A percentile compares a stretch with the other conserved stretches of the same genome.
Evolutionary conservation across 2,329 filamentous ascomycete species (phyloP).

Genomic region (Magnaporthiopsis poae): DNA sequence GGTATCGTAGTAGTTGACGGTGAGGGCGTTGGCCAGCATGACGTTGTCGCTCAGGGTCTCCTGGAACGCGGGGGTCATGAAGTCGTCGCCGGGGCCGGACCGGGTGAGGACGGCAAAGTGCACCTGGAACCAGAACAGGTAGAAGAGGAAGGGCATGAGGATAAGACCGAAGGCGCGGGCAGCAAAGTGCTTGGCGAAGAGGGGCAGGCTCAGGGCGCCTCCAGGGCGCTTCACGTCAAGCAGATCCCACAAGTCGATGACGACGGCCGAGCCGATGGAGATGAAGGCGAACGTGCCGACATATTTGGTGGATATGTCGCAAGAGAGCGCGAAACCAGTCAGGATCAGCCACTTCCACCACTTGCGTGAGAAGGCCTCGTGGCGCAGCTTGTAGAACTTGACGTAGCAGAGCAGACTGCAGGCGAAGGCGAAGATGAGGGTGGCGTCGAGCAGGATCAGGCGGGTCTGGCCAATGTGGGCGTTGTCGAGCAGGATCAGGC

Average conservation of each 20-base stretch:
- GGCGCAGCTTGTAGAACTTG: slow-evolving; percentile 92
- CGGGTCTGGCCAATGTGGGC: slow-evolving; percentile 95
- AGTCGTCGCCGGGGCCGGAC: slow-evolving; percentile 92
- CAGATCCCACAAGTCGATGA: slow-evolving; percentile 91
- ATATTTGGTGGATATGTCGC: slow-evolving; percentile 97
- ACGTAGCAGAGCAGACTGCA: slow-evolving; percentile 89
- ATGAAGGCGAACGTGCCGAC: slow-evolving; percentile 94
- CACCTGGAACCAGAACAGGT: slow-evolving; percentile 99
- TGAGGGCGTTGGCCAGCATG: slow-evolving; percentile 77
- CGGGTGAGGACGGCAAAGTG: slow-evolving; percentile 83
- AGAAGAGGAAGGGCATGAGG: slow-evolving; percentile 88
- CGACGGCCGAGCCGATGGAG: slow-evolving; percentile 86
- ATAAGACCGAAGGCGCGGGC: slow-evolving; percentile 82
- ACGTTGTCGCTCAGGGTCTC: slow-evolving; percentile 91
- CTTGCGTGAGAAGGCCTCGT: slow-evolving; percentile 80
- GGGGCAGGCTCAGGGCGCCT: slow-evolving; percentile 66
- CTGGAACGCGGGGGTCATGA: slow-evolving; percentile 98
- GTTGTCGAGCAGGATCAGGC: slow-evolving; percentile 88
- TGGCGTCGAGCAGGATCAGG: slow-evolving; percentile 87
- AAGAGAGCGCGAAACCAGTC: slow-evolving; percentile 88
- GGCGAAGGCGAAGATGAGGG: slow-evolving; percentile 89
- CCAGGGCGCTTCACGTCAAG: slow-evolving; percentile 77
- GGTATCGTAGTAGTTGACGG: slow-evolving; percentile 80
- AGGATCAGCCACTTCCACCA: slow-evolving; percentile 99
- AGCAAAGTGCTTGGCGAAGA: slow-evolving; percentile 81